Evolutionary conservation across 1,284 basidiomycete genomes (phyloP).

Genomic region (Cutaneotrichosporon mucoides): DNA sequence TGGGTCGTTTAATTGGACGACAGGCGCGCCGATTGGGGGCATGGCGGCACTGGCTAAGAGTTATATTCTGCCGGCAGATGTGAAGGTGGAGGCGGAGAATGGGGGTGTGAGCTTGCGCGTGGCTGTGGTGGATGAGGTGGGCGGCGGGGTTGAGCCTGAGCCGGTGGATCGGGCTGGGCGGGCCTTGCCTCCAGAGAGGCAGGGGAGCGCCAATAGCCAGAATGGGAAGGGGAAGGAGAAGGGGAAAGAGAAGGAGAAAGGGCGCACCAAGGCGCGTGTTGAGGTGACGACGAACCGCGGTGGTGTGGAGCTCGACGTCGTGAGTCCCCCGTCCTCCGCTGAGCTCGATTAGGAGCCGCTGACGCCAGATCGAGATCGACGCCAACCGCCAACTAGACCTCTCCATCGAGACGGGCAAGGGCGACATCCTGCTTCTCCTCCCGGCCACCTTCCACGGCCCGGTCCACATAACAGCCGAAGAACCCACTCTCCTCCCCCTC

Average conservation of each 20-base stretch:
- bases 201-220: too few relatives aligned
- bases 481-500: constrained; percentile 21
- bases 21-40: constrained; percentile 41
- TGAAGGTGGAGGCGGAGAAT: constrained; percentile 30
- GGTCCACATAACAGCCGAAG: constrained; percentile 15
- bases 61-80: constrained; percentile 37
- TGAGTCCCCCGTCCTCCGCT: constrained; percentile 15
- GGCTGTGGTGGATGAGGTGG: constrained; percentile 31
- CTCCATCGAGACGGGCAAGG: constrained; percentile 32
- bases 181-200: too few relatives aligned
- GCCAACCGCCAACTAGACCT: constrained; percentile 16
- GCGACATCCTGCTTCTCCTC: constrained; percentile 39
- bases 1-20: constrained; percentile 26
- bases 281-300: constrained; percentile 31
- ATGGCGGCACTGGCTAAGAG: constrained; percentile 33
- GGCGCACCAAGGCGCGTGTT: constrained; percentile 36
- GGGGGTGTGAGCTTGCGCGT: constrained; percentile 34
- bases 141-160: background rate
- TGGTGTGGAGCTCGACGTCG: constrained; percentile 38
- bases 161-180: background rate
- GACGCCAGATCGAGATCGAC: constrained; percentile 34
- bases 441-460: constrained; percentile 36
- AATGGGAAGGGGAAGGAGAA: constrained; percentile 6
- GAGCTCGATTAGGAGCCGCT: background rate
- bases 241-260: constrained; percentile 24